Evolutionary conservation across 139 green algal genomes (phyloP).

Genomic region (Asterochloris sp.): DNA sequence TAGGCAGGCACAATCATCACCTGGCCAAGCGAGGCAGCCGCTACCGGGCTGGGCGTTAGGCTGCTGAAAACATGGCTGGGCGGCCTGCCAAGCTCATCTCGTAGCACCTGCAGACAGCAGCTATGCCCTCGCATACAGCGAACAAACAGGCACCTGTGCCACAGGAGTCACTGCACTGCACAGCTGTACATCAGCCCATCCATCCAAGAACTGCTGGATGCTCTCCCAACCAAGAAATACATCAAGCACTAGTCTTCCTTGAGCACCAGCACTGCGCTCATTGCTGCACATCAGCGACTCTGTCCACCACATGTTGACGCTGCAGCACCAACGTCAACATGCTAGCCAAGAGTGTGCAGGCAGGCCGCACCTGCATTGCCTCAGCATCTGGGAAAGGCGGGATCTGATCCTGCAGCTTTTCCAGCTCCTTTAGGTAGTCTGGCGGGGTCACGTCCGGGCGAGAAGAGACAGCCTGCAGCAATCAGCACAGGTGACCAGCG

Average conservation of each 20-base stretch:
- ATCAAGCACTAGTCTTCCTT: no score
- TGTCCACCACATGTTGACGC: background rate
- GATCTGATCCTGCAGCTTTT: conserved; percentile 84
- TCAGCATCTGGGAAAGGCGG: conserved; percentile 65
- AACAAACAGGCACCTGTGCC: no score
- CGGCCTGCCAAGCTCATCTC: conserved; percentile 57
- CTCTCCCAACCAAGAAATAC: no score
- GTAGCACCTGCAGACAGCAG: conserved; percentile 44
- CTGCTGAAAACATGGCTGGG: conserved; percentile 52
- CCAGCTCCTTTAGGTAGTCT: conserved; percentile 71
- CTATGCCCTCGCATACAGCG: no score
- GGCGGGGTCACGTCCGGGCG: conserved; percentile 80
- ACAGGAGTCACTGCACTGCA: no score
- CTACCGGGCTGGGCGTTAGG: conserved; percentile 64
- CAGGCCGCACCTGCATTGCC: conserved; percentile 32
- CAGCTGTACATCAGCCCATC: no score
- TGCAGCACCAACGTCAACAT: background rate
- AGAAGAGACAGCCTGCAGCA: conserved; percentile 51
- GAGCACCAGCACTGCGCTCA: no score
- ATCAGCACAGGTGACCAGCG: background rate
- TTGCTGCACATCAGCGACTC: no score
- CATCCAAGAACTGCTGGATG: no score
- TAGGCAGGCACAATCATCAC: conserved; percentile 24
- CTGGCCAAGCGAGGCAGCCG: conserved; percentile 82
- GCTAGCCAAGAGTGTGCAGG: conserved; percentile 71